Base-by-base conservation (phyloP, 179 eudicot genomes). In the Silene coronaria region DNA sequence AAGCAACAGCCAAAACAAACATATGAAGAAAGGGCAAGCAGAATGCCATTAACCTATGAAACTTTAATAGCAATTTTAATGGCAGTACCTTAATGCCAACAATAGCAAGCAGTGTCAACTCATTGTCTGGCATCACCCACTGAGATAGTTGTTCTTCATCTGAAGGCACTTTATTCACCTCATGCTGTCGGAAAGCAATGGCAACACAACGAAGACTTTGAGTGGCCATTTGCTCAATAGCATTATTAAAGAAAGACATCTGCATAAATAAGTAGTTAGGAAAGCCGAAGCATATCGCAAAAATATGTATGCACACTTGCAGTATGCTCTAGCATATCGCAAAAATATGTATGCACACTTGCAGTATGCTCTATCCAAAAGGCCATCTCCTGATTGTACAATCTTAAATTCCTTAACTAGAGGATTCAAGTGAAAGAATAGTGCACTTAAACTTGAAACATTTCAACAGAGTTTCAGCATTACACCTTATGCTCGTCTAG, bases 161-260 rank as follows among this genome's bases (percentile, higher is more conserved):
- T 38, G 84, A 72, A n/a, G 97, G 96, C 77, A 91, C 90, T 58
- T 80, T 81, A 59, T 84, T 88, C 69, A 67, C 12, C 45, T 84
- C 88, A 78, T 63, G 77, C 60, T 82, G 67, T 71, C 84, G 81
- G 80, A 81, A 95, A 27, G 97, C 97, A 77, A 95, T 26, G 62
- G 96, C 96, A 83, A 92, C 91, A 82, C 97, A 94, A 17, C 97
- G 94, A 85, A 93, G 83, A 82, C 98, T 93, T 80, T 82, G 53
- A 23, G 72, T 74, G 75, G 97, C 97, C 98, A 93, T 93, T 79
- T 90, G 88, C 72, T 85, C 90, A 79, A 93, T 93, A 38, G 88
- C 85, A 45, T 83, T 80, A 77, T 86, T 87, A 71, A 78, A 91
- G 13, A 79, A 79, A 38, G 67, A 68, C 75, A 83, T 38, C 96